Conservation (phyloP, 2,329 filamentous ascomycete genomes). For the Colletotrichum salicis region DNA sequence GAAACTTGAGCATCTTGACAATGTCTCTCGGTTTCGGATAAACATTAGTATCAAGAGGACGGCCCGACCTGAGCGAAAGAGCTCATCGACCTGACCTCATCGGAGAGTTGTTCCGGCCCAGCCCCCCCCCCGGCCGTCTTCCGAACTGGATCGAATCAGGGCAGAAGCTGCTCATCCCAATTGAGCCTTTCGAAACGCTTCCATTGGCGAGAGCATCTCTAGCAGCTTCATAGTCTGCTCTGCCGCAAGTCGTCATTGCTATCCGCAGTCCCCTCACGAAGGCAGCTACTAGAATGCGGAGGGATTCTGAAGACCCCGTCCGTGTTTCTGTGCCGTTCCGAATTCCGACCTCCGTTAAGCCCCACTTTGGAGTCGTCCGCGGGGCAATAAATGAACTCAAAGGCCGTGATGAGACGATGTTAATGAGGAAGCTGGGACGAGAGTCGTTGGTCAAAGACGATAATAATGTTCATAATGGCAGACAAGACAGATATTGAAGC, state of each 20-base stretch:
- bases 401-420: neutral
- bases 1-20: no score
- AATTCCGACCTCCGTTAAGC: constrained; percentile 27
- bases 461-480: neutral
- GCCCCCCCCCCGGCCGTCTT: neutral
- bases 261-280: neutral
- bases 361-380: neutral
- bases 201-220: neutral
- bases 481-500: constrained; percentile 36
- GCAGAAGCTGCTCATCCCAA: neutral
- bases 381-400: constrained; percentile 12
- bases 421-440: neutral
- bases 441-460: neutral
- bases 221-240: neutral
- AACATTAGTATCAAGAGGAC: neutral
- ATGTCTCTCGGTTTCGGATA: neutral
- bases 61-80: neutral
- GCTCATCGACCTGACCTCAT: neutral
- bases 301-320: constrained; percentile 1
- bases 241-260: neutral
- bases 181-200: neutral
- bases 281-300: constrained; percentile 2
- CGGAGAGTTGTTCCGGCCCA: neutral
- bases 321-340: constrained; percentile 9
- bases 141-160: neutral